Evolutionary conservation across 2,329 filamentous ascomycete species (phyloP), one percentile per base, ranked within the genome.

Genomic region (Calonectria henricotiae): DNA sequence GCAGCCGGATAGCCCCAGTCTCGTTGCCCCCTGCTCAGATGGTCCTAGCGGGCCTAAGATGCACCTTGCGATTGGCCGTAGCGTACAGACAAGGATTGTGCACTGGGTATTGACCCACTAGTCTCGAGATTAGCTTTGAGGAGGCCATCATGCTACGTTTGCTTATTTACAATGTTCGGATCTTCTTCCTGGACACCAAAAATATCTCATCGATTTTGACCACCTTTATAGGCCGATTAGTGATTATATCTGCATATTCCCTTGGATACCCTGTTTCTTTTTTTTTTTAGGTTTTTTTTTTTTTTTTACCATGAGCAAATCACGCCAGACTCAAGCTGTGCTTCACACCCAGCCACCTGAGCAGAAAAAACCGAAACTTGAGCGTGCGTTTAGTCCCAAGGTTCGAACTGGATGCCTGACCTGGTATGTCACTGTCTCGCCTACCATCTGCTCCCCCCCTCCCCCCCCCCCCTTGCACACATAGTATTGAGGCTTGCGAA

Each of bases 401-500:
- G 51, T 55, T n/a, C 51, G 51, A 23, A 55, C 51, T 12, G 51
- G 51, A 25, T 55, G 51, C 32, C 32, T 55, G 12, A 55, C 51
- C n/a, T 55, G 51, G 51, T 55, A 39, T 11, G 51, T 17, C 51
- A 39, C 37, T 4, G 4, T 39, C n/a, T 23, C 7, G 7, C 23
- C 17, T 20, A n/a, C 7, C 20, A 23, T 30, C 27, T 46, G 7
- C 4, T 20, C 20, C 20, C 20, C 20, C 15, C 5, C 23, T 23
- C 30, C 4, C 7, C 15, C 5, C 23, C 46, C 30, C 4, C 7
- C 5, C 32, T 3, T 1, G 12, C 37, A 23, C 1, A 25, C 20
- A 9, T 3, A 20, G 11, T 20, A 17, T 7, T 17, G 5, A 12
- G 4, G 15, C 12, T 55, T 0, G 4, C 17, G 12, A 25, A 1